Base-by-base conservation (phyloP, 176 grass and related monocot species). In the Poa pratensis region DNA sequence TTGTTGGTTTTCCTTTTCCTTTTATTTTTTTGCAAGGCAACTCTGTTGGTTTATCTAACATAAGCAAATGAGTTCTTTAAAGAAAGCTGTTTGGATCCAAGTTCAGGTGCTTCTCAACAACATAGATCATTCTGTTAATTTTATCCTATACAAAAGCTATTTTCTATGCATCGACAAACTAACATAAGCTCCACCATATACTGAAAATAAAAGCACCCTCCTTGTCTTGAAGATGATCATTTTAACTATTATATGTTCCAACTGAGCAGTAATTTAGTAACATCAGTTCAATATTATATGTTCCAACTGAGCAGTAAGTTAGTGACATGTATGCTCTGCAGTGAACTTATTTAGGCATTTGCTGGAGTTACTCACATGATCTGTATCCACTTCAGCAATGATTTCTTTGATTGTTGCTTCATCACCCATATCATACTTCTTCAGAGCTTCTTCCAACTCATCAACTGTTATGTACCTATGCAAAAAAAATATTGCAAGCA, bases 381-480 rank as follows among this genome's bases (percentile, higher is more conserved):
- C 95, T 35, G 87, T 92, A 80, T 98, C 95, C 32, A 98, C 95
- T 98, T 98, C 95, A 78, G 95, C 87, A 79, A 98, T 98, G 52
- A 98, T 98, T 77, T 98, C 95, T 88, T 98, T 95, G 69, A 98
- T 92, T 37, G 95, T 98, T 73, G 89, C 63, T 30, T 93, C 95
- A 89, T 98, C 93, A 28, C 93, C 95, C 95, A 95, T 98, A 64
- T 95, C 93, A 74, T 98, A 94, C 72, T 95, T 98, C 80, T 82
- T 90, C 26, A 98, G 78, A 85, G 95, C 93, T 92, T 98, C 90
- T 75, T 93, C 93, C 85, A 98, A 76, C 74, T 98, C 95, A 87
- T 98, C 95, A 58, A 92, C 81, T 66, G 95, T 98, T 40, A 98
- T 98, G 22, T 90, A 87, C 60, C 95, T 98, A 82, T 17, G 68